These are phyloP conservation scores for Lupinus albus DNA, from an alignment of 306 rosid species.

Conservation along the genomic window DNA sequence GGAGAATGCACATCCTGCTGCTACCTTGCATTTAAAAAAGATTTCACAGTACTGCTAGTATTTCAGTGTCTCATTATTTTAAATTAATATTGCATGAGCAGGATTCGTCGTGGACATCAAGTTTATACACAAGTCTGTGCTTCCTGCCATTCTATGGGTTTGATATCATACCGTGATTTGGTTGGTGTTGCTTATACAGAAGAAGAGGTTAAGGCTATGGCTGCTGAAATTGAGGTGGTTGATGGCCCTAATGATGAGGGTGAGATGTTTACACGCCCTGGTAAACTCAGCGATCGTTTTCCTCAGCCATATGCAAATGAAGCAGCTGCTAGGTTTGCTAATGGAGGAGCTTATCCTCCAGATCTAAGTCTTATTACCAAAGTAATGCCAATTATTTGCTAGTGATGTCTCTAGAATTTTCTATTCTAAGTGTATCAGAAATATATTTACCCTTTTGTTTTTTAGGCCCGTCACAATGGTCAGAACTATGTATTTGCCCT, in stretches of 20 bases:
- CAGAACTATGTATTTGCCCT: constrained; percentile 93
- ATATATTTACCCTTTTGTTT: constrained; percentile 23
- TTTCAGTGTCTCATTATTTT: not conserved
- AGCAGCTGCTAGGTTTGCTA: constrained; percentile 98
- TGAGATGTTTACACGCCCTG: constrained; percentile 97
- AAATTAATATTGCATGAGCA: constrained; percentile 51
- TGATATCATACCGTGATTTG: constrained; percentile 94
- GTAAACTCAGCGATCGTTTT: constrained; percentile 95
- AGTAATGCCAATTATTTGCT: constrained; percentile 57
- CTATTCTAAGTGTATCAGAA: not conserved
- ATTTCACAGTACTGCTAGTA: constrained; percentile 24
- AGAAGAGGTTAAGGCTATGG: constrained; percentile 97
- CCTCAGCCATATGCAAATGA: constrained; percentile 93
- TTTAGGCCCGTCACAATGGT: constrained; percentile 98
- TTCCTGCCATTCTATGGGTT: constrained; percentile 95
- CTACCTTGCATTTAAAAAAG: constrained; percentile 1
- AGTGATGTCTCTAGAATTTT: constrained; percentile 21
- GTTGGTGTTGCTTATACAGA: constrained; percentile 97
- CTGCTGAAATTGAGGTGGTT: constrained; percentile 96
- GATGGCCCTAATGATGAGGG: constrained; percentile 99
- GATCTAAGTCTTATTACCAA: constrained; percentile 93
- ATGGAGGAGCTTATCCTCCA: constrained; percentile 98
- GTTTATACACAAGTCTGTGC: constrained; percentile 94
- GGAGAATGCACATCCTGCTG: not conserved
- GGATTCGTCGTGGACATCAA: constrained; percentile 99